Conservation (phyloP, 1,139 yeast species). For the Sugiyamaella grinbergsii region DNA sequence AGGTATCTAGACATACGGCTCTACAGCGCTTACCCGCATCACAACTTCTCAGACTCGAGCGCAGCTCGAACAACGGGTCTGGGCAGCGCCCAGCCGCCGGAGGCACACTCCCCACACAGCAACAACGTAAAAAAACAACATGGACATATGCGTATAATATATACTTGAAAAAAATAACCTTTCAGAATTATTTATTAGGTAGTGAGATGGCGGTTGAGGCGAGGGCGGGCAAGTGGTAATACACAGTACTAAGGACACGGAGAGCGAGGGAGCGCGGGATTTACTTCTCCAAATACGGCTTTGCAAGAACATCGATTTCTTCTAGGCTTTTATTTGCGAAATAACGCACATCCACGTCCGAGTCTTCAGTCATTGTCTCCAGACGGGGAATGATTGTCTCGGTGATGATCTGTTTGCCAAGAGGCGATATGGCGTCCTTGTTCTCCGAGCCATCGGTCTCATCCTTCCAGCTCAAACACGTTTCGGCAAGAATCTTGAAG, state of each 20-base stretch:
- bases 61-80: neutral
- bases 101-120: neutral
- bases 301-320: slow-evolving; percentile 35
- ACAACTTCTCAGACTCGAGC: too few relatives aligned
- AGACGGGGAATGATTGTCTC: slow-evolving; percentile 64
- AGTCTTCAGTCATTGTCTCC: slow-evolving; percentile 66
- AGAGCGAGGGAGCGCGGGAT: neutral
- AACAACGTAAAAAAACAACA: slow-evolving; percentile 2
- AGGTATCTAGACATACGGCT: too few relatives aligned
- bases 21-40: too few relatives aligned
- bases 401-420: slow-evolving; percentile 50
- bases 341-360: slow-evolving; percentile 86
- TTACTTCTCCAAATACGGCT: slow-evolving; percentile 17
- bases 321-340: slow-evolving; percentile 63
- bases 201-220: too few relatives aligned
- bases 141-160: slow-evolving; percentile 13
- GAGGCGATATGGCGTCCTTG: slow-evolving; percentile 16
- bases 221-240: too few relatives aligned
- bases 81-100: too few relatives aligned
- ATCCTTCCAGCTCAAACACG: slow-evolving; percentile 44
- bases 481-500: slow-evolving; percentile 60
- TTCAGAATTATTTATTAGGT: slow-evolving; percentile 5
- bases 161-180: slow-evolving; percentile 1
- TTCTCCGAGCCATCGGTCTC: slow-evolving; percentile 22
- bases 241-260: too few relatives aligned